Base-by-base conservation (phyloP, 192 early-diverging fungal genomes). In the Phycomyces blakesleeanus region DNA sequence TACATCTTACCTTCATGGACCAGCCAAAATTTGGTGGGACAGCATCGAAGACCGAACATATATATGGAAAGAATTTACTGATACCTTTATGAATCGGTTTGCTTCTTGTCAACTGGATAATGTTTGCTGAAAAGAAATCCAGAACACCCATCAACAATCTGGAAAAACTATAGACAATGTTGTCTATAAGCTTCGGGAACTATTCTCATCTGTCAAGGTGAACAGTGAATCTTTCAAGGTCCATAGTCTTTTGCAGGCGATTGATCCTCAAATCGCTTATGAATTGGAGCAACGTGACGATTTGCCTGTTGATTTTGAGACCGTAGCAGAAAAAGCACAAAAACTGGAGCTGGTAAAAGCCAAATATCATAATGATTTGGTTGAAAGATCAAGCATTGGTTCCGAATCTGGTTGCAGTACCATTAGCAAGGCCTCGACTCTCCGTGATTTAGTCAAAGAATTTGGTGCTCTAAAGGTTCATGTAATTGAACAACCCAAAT, bases 161-260 rank as follows among this genome's bases (percentile, higher is more conserved):
- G 27, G 20, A 50, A 44, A 61, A 51, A 51, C 59, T n/a, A 44
- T 38, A n/a, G 59, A 61, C 27, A 47, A 61, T 26, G 26, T 61
- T 3, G 3, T 25, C 18, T 22, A 50, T 15, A 34, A 44, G 25
- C 25, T 61, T 2, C 7, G 58, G 10, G 58, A 60, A n/a, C 16
- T 61, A 0, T 61, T 49, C 15, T 21, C 12, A 0, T 12, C 37
- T 1, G 10, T 61, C 0, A 49, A 29, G 6, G 20, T 37, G 0
- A 12, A 10, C 0, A 40, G 26, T 8, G 20, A 61, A 0, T 29
- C 4, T 2, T 49, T 49, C 3, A 61, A 49, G 49, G 27, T 37
- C 9, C 27, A 29, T 37, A 51, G 42, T 1, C 50, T 51, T 11
- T 26, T 61, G 0, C 24, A 61, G n/a, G 59, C 59, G 11, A 22